Evolutionary conservation across 768 basidiomycete species (phyloP), one percentile per base, ranked within the genome.

Genomic region (Mycena rosella): DNA sequence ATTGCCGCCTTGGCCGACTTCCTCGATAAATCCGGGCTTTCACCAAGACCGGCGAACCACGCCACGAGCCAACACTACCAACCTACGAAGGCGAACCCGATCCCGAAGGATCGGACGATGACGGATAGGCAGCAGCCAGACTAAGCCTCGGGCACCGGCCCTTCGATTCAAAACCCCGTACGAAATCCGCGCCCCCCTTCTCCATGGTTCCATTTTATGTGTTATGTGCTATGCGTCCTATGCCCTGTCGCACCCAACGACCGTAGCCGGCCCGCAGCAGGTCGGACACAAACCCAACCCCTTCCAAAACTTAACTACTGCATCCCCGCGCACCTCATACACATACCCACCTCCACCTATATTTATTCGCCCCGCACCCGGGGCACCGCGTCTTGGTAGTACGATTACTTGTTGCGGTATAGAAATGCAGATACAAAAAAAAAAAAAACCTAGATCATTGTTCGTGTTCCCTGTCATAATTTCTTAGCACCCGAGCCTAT

Each of bases 1-100:
- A 73, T 74, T 1, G 44, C 20, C 5, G 76, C 76, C 18, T 65
- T 77, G 10, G 59, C 60, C 6, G 30, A 69, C 11, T 74, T 75
- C 63, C 17, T 76, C 13, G 14, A 57, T 11, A 22, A 32, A 10
- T 67, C 73, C 8, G 71, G 6, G 72, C 74, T 0, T 74, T 73
- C 63, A 70, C 70, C 8, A n/a, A 61, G 36, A 61, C 67, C 1
- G 69, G 65, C n/a, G 22, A n/a, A 44, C 55, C 22, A 29, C 55
- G 55, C 38, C 15, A 13, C 22, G 24, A 40, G 20, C 17, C 22
- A 44, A 24, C 5, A 5, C 22, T 57, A 8, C 55, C 55, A 15
- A 17, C 40, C 6, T 57, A 27, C 26, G 40, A 57, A 5, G 55
- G 44, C 40, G 55, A 57, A n/a, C 55, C 55, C 24, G 55, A 57